Base-by-base conservation (phyloP, 2,329 filamentous ascomycete genomes). In the Zalaria sp. region DNA sequence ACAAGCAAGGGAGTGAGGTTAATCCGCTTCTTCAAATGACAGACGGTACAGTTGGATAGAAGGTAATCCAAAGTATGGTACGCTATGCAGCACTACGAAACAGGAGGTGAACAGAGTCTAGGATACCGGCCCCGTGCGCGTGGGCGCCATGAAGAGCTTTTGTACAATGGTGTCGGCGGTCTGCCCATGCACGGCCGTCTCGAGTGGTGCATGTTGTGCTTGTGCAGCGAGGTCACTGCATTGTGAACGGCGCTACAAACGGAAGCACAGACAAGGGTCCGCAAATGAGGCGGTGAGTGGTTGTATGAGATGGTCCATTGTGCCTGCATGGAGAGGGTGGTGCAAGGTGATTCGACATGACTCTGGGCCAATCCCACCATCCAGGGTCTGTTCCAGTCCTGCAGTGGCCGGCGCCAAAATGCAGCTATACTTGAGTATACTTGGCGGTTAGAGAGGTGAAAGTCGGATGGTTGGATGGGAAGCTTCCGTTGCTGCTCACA, bases 81-180 rank as follows among this genome's bases (percentile, higher is more conserved):
- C 29, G 29, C 29, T 32, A 32, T 32, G 29, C 29, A 32, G 3
- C 7, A 32, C 29, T 32, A 32, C 29, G 29, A 32, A 3, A 32
- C n/a, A 3, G 29, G 7, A 32, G 29, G 29, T 7, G 29, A 32
- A 32, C 29, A 3, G 7, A n/a, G 7, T 7, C n/a, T n/a, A 32
- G 7, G 29, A 7, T 32, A 54, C 49, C 51, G 52, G 52, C 57
- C 57, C 58, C 53, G 57, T 58, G 62, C 58, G 59, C 53, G 56
- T 55, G 61, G 57, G 62, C 58, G 59, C 58, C 58, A 59, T 53
- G 48, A 49, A 44, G 52, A 55, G 49, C 57, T 65, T 62, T 61
- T 66, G 65, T 66, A 66, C 53, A 57, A 37, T 38, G 27, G 27
- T 45, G 46, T 36, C 39, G 43, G 39, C 45, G 46, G 45, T 44